Evolutionary conservation across 2,329 filamentous ascomycete species (phyloP).

Genomic region (Neopestalotiopsis clavispora): DNA sequence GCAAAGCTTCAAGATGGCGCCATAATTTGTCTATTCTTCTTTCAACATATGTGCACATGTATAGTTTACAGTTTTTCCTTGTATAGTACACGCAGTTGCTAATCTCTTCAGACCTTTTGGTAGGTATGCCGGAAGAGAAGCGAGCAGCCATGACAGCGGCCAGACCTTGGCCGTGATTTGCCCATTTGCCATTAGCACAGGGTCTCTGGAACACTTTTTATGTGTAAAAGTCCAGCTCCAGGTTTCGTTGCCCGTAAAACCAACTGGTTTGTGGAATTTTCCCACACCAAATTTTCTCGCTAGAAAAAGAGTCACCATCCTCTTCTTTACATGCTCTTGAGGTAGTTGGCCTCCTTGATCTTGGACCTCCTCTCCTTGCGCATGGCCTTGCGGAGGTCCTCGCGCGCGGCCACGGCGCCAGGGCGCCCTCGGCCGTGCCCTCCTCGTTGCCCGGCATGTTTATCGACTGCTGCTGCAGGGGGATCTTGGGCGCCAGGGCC

Average conservation of each 20-base stretch:
- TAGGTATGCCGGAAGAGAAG: neutral
- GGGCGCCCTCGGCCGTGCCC: conserved; percentile 47
- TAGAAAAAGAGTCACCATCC: too few species aligned
- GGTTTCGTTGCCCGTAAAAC: too few species aligned
- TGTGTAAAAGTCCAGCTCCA: neutral
- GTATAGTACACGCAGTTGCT: conserved; percentile 1
- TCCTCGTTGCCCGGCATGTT: conserved; percentile 66
- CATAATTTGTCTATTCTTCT: neutral
- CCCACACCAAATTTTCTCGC: too few species aligned
- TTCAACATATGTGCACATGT: neutral
- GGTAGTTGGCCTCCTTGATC: conserved; percentile 87
- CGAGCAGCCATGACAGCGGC: neutral
- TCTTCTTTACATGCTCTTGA: conserved; percentile 71
- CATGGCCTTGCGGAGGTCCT: conserved; percentile 72
- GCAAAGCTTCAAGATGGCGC: neutral
- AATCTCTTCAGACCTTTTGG: neutral
- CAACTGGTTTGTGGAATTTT: too few species aligned
- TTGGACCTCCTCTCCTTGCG: conserved; percentile 73
- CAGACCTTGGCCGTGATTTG: neutral
- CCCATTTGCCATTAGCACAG: neutral
- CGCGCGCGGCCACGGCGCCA: conserved; percentile 57
- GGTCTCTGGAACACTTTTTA: neutral
- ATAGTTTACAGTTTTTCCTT: neutral
- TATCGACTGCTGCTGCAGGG: conserved; percentile 77
- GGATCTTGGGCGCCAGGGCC: conserved; percentile 70